Evolutionary conservation across 1,139 yeast genomes (phyloP).

Genomic region (Wickerhamomyces sp.): DNA sequence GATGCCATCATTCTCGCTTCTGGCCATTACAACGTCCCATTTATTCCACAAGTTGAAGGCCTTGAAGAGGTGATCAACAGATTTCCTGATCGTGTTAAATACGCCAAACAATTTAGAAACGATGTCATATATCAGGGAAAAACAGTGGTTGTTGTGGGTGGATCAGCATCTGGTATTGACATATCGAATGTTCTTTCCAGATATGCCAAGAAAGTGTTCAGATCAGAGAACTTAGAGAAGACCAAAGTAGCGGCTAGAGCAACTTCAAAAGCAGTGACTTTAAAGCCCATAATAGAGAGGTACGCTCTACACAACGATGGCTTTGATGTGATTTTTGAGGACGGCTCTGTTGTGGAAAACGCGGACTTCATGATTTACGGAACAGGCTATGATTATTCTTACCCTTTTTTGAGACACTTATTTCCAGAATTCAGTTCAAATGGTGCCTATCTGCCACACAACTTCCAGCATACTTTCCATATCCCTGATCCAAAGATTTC

Average conservation of each 20-base stretch:
- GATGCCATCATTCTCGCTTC: slow-evolving; percentile 46
- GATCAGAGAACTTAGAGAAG: slow-evolving; percentile 2
- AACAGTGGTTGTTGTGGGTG: slow-evolving; percentile 34
- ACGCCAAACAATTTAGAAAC: slow-evolving; percentile 22
- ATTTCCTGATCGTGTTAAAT: background rate
- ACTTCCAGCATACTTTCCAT: slow-evolving; percentile 4
- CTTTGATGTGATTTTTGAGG: slow-evolving; percentile 28
- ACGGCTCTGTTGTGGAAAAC: slow-evolving; percentile 27
- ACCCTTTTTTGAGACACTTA: slow-evolving; percentile 27
- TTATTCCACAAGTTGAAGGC: slow-evolving; percentile 38
- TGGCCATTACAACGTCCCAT: slow-evolving; percentile 49
- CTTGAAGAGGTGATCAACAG: slow-evolving; percentile 18
- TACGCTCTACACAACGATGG: slow-evolving; percentile 7
- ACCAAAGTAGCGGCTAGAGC: background rate
- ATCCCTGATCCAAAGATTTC: slow-evolving; percentile 37
- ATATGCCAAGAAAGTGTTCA: background rate
- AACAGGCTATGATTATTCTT: slow-evolving; percentile 37
- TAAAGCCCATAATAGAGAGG: background rate
- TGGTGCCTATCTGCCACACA: slow-evolving; percentile 2
- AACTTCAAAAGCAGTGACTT: background rate
- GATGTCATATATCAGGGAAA: slow-evolving; percentile 25
- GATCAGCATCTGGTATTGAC: slow-evolving; percentile 38
- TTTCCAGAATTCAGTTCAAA: slow-evolving; percentile 2
- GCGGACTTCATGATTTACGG: slow-evolving; percentile 36
- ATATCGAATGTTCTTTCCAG: slow-evolving; percentile 13